Evolutionary conservation across 2,329 filamentous ascomycete genomes (phyloP).

Genomic region (Ascochyta clinopodiicola): DNA sequence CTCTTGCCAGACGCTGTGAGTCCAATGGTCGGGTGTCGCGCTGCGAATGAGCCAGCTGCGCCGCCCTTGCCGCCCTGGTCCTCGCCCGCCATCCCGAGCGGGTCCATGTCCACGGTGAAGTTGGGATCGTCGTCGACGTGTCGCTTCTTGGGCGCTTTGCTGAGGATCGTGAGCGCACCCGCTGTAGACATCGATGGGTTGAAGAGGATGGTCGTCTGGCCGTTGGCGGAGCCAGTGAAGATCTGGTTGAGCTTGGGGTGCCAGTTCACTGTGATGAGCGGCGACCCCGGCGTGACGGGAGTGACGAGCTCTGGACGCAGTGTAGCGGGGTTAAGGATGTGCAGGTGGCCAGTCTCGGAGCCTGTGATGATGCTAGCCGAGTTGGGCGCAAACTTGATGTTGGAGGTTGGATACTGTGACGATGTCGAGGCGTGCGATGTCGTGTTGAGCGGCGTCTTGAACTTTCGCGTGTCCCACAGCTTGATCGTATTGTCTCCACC

Average conservation of each 20-base stretch:
- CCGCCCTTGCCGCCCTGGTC: conserved; percentile 62
- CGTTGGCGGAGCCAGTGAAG: conserved; percentile 89
- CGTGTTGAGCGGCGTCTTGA: conserved; percentile 85
- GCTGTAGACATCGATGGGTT: conserved; percentile 81
- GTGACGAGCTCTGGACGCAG: conserved; percentile 84
- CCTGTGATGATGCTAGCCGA: conserved; percentile 87
- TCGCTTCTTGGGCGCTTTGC: conserved; percentile 88
- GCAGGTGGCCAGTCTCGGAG: conserved; percentile 81
- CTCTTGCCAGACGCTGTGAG: conserved; percentile 79
- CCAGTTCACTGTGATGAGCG: conserved; percentile 87
- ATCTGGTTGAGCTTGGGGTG: conserved; percentile 96
- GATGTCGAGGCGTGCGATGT: conserved; percentile 82
- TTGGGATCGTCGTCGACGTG: conserved; percentile 93
- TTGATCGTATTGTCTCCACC: conserved; percentile 94
- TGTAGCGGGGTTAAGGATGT: conserved; percentile 93
- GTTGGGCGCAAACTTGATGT: conserved; percentile 88
- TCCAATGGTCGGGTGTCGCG: conserved; percentile 72
- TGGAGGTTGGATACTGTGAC: conserved; percentile 80
- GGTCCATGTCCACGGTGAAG: conserved; percentile 75
- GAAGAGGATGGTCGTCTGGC: conserved; percentile 88
- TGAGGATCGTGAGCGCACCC: conserved; percentile 89
- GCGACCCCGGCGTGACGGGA: conserved; percentile 82
- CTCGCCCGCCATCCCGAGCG: conserved; percentile 82
- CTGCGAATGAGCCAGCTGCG: conserved; percentile 56
- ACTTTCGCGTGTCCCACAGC: conserved; percentile 95